Base-by-base conservation (phyloP, 2,329 filamentous ascomycete species). In the Fusarium gaditjirri region DNA sequence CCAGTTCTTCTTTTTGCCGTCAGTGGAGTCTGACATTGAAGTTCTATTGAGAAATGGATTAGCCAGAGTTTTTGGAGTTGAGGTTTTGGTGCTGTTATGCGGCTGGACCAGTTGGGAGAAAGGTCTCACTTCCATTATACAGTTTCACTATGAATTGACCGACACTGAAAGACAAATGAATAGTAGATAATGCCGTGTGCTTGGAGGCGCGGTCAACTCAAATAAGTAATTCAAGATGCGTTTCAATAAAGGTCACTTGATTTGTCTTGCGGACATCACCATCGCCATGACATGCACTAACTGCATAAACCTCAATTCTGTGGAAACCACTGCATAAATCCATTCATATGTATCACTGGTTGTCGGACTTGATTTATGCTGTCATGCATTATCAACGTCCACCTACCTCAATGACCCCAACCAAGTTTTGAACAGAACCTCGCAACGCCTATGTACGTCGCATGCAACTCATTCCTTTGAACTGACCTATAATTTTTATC, bases 171-270 rank as follows among this genome's bases (percentile, higher is more conserved):
- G 27, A 29, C 2, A 10, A 19, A 23, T 3, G 6, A 10, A 4
- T 13, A 17, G 25, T 3, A 19, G 35, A 35, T 6, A 8, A 14
- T 21, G 9, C 7, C 16, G 2, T 13, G 1, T 12, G 11, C 2
- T 19, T 10, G 29, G 8, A 4, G 7, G 31, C 2, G 8, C 6
- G 12, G 27, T 23, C 12, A 46, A n/a, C 16, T 23, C 10, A 23
- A 17, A 5, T 6, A 17, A 7, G 0, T 14, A 27, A 9, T 23
- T 17, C 11, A 9, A 23, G 21, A 33, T 7, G 8, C 2, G 2
- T 46, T 16, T 21, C 2, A 10, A 29, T 14, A 13, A 27, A 13
- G 21, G 0, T 2, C 0, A 13, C 12, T 3, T 19, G n/a, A 23
- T 2, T n/a, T 33, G 21, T 33, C 8, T 19, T 3, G 27, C 29